These are phyloP conservation scores for Coleophoma eucalyptorum DNA, from an alignment of 2,329 filamentous ascomycete genomes.

Conservation along the genomic window DNA sequence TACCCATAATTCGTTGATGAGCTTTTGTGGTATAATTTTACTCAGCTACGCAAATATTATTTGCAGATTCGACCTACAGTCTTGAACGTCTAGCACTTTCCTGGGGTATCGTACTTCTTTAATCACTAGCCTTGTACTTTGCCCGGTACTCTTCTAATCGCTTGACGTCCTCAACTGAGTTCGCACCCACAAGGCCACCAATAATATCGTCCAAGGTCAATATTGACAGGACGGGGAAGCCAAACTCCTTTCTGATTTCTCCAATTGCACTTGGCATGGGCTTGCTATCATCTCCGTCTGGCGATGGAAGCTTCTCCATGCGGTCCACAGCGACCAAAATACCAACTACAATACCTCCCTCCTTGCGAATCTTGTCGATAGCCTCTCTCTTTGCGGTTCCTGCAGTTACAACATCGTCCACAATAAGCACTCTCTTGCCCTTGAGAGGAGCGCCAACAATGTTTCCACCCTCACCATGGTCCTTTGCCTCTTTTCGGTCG, in stretches of 20 bases:
- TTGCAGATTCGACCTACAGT: background rate
- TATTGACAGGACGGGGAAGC: conserved; percentile 79
- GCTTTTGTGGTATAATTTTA: background rate
- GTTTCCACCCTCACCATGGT: conserved; percentile 89
- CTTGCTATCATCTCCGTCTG: conserved; percentile 48
- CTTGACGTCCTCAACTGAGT: conserved; percentile 58
- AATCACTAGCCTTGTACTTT: conserved; percentile 58
- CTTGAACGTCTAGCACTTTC: background rate
- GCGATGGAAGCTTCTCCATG: conserved; percentile 71
- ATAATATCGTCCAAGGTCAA: conserved; percentile 83
- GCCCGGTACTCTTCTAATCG: conserved; percentile 70
- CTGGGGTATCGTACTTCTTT: conserved; percentile 11
- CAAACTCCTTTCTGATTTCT: conserved; percentile 77
- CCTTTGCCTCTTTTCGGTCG: conserved; percentile 95
- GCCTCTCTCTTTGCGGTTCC: conserved; percentile 93
- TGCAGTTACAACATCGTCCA: conserved; percentile 96
- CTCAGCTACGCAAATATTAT: background rate
- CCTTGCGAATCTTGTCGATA: conserved; percentile 79
- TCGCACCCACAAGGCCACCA: conserved; percentile 58
- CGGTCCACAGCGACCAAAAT: conserved; percentile 88
- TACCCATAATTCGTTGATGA: no score
- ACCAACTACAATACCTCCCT: conserved; percentile 81
- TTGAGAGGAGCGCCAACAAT: conserved; percentile 84
- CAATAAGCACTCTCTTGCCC: conserved; percentile 80
- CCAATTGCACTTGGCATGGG: conserved; percentile 78